Evolutionary conservation across 2,329 filamentous ascomycete genomes (phyloP).

Genomic region (Ascochyta fabae): DNA sequence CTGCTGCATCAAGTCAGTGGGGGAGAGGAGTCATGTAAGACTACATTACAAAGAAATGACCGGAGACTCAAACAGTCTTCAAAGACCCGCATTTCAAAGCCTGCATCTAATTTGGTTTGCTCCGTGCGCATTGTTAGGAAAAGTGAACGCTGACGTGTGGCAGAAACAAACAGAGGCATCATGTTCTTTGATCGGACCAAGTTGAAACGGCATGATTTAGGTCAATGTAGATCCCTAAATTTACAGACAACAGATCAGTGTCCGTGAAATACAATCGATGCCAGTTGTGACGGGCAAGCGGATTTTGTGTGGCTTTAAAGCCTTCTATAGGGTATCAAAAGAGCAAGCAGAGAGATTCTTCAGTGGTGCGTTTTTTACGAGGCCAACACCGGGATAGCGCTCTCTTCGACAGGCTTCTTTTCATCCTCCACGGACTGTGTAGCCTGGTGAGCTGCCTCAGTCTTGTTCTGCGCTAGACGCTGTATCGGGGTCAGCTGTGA

Average conservation of each 20-base stretch:
- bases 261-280: too few relatives aligned
- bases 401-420: slow-evolving; percentile 28
- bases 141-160: background rate
- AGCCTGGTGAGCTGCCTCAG: slow-evolving; percentile 33
- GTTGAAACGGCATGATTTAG: background rate
- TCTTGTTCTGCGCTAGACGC: slow-evolving; percentile 55
- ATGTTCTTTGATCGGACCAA: background rate
- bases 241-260: background rate
- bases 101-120: background rate
- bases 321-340: slow-evolving; percentile 41
- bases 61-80: background rate
- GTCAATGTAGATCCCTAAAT: background rate
- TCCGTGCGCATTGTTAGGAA: background rate
- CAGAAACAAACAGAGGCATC: background rate
- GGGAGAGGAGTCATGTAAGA: background rate
- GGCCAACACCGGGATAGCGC: slow-evolving; percentile 14
- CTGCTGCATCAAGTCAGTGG: background rate
- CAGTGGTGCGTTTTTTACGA: background rate
- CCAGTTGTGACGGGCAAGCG: background rate
- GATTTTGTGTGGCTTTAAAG: slow-evolving; percentile 21
- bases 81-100: background rate
- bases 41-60: background rate
- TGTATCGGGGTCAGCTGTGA: slow-evolving; percentile 30
- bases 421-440: slow-evolving; percentile 14
- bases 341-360: background rate